Evolutionary conservation across 2,329 filamentous ascomycete species (phyloP).

Genomic region (Coleophoma cylindrospora): DNA sequence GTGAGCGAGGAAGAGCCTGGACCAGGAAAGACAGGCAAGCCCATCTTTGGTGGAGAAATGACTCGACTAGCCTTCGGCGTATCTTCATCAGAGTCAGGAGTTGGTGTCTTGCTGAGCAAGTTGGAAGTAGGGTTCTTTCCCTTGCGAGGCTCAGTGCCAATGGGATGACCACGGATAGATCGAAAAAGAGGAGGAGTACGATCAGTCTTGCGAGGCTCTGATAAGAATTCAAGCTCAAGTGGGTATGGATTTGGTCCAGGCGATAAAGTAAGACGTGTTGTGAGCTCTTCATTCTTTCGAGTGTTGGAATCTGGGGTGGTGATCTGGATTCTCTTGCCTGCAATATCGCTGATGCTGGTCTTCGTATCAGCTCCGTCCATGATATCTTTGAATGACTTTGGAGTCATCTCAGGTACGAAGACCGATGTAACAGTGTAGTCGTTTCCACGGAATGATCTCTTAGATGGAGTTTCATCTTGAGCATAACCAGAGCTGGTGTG

Average conservation of each 20-base stretch:
- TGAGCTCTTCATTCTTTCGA: background rate
- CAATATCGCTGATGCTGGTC: background rate
- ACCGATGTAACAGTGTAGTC: background rate
- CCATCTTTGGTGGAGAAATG: conserved; percentile 12
- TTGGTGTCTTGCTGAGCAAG: conserved; percentile 12
- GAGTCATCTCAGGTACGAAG: background rate
- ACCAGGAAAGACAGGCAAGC: conserved; percentile 5
- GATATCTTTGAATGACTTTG: too few species aligned
- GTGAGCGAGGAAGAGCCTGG: conserved; percentile 1
- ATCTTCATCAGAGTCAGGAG: conserved; percentile 1
- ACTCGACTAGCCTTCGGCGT: background rate
- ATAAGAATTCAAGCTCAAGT: conserved; percentile 7
- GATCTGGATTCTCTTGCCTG: background rate
- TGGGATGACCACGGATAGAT: conserved; percentile 13
- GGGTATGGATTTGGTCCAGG: conserved; percentile 7
- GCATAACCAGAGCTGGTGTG: background rate
- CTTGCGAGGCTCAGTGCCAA: conserved; percentile 10
- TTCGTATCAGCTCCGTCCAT: background rate
- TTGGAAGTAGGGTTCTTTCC: conserved; percentile 6
- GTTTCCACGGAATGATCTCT: too few species aligned
- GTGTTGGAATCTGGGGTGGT: background rate
- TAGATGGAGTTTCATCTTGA: background rate
- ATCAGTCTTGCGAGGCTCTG: conserved; percentile 8
- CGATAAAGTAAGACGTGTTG: conserved; percentile 2
- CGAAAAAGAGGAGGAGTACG: conserved; percentile 11